Evolutionary conservation across 768 basidiomycete species (phyloP), one percentile per base, ranked within the genome.

Genomic region (Boletus rex-veris): DNA sequence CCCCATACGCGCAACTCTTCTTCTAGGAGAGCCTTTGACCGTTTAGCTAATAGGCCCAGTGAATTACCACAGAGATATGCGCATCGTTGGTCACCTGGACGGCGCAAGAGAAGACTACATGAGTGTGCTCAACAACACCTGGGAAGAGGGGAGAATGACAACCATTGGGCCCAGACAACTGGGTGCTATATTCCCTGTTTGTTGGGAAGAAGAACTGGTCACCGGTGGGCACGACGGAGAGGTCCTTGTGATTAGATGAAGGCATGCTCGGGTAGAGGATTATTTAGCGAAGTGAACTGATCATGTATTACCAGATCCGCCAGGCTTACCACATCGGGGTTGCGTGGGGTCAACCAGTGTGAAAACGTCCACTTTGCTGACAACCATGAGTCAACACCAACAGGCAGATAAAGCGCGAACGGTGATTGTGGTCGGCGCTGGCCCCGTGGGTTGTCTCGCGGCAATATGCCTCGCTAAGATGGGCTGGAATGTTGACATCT

Each of bases 31-130:
- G 77, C 68, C 58, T 80, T 79, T 30, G 94, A 88, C 36, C 82
- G 77, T 67, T 85, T 90, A 41, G 90, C 82, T 64, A 91, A 75
- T 50, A 88, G 77, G 5, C 97, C 97, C 10, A 98, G 80, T 24
- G 94, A 98, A 74, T 99, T 98, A 33, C 97, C 97, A 68, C 92
- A 95, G 48, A 99, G 84, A 71, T 99, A 99, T 33, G 85, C 83
- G 69, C 83, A 85, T 51, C 76, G 73, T 51, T 65, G 68, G 46
- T 82, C 81, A 77, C 70, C 71, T 75, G 57, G 19, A 60, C 51
- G 43, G 44, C 39, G 48, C 46, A 39, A 54, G 43, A 58, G 53
- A 37, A 52, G 48, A 35, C 11, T 28, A 15, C n/a, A 38, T 68
- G 44, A 66, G 65, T 33, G 35, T 43, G 24, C 31, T 38, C 47